Base-by-base conservation (phyloP, 2,329 filamentous ascomycete species). In the Elsinoe necatrix region DNA sequence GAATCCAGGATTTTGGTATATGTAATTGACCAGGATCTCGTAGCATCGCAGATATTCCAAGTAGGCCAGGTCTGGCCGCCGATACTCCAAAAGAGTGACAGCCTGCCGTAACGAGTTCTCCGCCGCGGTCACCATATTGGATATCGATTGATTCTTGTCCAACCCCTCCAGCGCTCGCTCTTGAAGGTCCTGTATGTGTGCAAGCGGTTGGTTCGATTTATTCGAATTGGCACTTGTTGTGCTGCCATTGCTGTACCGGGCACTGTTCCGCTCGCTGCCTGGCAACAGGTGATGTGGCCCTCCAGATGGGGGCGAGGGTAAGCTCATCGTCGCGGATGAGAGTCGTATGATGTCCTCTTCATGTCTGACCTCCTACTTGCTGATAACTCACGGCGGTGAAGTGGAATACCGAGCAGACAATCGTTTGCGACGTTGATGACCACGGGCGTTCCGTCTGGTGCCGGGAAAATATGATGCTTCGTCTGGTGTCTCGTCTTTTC, bases 21-120 rank as follows among this genome's bases (percentile, higher is more conserved):
- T 84, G 41, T 84, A 75, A 57, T 92, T 84, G 52, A 90, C 78
- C 12, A 87, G 80, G 56, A 96, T 86, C 57, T 90, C 84, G 59
- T 81, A 90, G 9, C 91, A 88, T 61, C 85, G 82, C 58, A 97
- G 79, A 66, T 92, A 97, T 60, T 95, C 87, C 61, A 86, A 81
- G 56, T 95, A 85, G 2, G 91, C 91, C 35, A 83, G 71, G 66
- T 93, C 89, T 3, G 84, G 81, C 34, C 83, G 77, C 23, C 80
- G 75, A 71, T 87, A 85, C 59, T 80, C 80, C 58, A 83, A 64
- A 57, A 78, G 75, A 54, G 79, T 80, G 61, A 83, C 79, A 35
- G 87, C 85, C 45, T 68, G 68, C 37, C 64, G 68, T 58, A 77
- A 68, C 55, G 72, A 70, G 9, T 63, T 62, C 31, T 72, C 69